Evolutionary conservation across 2,329 filamentous ascomycete species (phyloP).

Genomic region (Penicillium expansum): DNA sequence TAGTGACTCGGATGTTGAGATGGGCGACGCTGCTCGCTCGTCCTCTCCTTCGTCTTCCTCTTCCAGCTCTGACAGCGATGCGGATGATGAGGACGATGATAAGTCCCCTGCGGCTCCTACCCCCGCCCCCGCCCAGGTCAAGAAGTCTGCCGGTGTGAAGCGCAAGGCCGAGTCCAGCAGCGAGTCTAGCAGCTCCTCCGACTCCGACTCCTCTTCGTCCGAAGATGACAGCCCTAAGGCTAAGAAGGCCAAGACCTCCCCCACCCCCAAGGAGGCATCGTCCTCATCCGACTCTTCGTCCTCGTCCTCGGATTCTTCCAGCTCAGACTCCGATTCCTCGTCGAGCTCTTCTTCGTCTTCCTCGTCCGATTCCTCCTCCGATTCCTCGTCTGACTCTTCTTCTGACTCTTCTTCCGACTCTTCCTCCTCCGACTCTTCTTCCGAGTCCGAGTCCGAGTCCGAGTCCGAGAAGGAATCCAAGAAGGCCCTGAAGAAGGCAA

Average conservation of each 20-base stretch:
- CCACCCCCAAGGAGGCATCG: conserved; percentile 32
- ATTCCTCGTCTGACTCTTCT: conserved; percentile 10
- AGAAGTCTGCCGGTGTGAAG: conserved; percentile 50
- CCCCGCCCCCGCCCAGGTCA: conserved; percentile 25
- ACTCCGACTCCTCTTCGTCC: conserved; percentile 44
- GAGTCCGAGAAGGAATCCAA: conserved; percentile 30
- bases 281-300: conserved; percentile 36
- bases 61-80: conserved; percentile 49
- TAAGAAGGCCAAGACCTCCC: conserved; percentile 53
- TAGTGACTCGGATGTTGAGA: conserved; percentile 44
- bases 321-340: conserved; percentile 26
- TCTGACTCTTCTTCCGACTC: conserved; percentile 16
- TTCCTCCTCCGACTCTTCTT: conserved; percentile 17
- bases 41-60: conserved; percentile 35
- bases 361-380: conserved; percentile 12
- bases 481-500: conserved; percentile 33
- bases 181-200: conserved; percentile 40
- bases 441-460: conserved; percentile 15
- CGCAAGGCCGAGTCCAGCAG: conserved; percentile 55
- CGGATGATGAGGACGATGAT: conserved; percentile 53
- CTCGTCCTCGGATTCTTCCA: conserved; percentile 25
- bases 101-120: conserved; percentile 45
- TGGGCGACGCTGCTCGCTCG: conserved; percentile 39
- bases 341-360: conserved; percentile 22
- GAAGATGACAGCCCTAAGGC: conserved; percentile 49